A percentile compares a stretch with the other conserved stretches of the same genome.
Conservation (phyloP, 352 stramenopile genomes). For the Bremia lactucae region DNA sequence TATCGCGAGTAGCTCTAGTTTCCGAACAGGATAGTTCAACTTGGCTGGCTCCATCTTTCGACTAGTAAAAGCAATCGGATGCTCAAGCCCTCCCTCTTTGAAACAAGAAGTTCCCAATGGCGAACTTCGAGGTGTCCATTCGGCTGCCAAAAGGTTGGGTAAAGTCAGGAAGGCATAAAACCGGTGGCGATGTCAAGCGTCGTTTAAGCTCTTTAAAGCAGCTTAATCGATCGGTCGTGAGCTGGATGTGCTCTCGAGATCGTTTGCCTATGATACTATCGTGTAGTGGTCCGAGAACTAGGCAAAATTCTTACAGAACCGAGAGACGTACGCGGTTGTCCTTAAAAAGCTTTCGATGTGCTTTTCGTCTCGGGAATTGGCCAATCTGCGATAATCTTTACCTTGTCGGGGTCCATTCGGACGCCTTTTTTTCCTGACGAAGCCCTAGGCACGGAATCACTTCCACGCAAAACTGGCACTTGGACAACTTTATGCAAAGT, state of each 20-base stretch:
- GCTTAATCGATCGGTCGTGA: not conserved
- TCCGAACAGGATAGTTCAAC: constrained; percentile 6
- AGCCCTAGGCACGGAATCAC: constrained; percentile 1
- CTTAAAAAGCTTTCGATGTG: constrained; percentile 2
- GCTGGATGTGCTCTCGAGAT: not conserved
- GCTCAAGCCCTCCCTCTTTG: not conserved
- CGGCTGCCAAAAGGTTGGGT: not conserved
- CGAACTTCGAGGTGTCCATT: constrained; percentile 7
- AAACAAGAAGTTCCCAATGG: not conserved
- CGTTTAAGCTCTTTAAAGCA: not conserved
- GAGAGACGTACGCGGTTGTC: not conserved
- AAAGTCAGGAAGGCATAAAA: constrained; percentile 1
- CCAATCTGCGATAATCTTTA: constrained; percentile 4
- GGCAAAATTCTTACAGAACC: constrained; percentile 2
- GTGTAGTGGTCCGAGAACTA: not conserved
- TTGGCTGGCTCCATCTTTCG: constrained; percentile 15
- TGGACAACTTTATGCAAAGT: constrained; percentile 5
- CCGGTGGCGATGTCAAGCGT: not conserved
- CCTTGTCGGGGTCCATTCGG: constrained; percentile 3
- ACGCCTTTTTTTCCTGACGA: not conserved
- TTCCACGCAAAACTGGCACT: constrained; percentile 1
- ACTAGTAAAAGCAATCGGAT: not conserved
- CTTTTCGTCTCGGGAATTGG: not conserved
- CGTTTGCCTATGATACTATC: constrained; percentile 2
- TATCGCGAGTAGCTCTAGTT: constrained; percentile 6